phyloP scores from a whole-genome alignment of 2,329 filamentous ascomycete genomes.

The Graphilbum fragrans region DNA sequence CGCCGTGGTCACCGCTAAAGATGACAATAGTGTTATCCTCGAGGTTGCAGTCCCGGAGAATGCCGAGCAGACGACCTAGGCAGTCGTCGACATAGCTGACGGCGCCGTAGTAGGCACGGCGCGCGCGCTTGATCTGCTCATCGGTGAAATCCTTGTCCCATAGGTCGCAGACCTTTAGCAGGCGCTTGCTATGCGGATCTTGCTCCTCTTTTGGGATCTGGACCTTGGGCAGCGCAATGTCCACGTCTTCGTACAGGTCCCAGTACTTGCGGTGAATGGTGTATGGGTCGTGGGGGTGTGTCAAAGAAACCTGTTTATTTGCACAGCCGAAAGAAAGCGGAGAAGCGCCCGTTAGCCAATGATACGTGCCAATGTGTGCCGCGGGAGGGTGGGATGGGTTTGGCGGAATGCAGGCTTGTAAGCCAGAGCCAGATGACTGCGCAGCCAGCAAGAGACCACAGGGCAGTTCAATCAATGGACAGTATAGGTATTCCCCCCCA shows the following conservation, averaged over 20 bases:
- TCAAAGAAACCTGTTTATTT: slow-evolving; percentile 76
- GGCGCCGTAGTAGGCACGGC: slow-evolving; percentile 83
- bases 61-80: slow-evolving; percentile 68
- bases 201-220: slow-evolving; percentile 69
- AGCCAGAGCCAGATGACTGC: too few species aligned
- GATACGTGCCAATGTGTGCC: too few species aligned
- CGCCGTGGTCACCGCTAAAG: slow-evolving; percentile 87
- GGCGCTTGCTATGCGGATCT: slow-evolving; percentile 75
- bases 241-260: slow-evolving; percentile 81
- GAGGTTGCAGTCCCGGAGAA: slow-evolving; percentile 67
- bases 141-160: slow-evolving; percentile 75
- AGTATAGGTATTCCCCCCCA: too few species aligned
- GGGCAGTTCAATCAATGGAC: too few species aligned
- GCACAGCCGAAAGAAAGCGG: not conserved
- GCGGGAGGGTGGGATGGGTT: too few species aligned
- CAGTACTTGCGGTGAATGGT: slow-evolving; percentile 90
- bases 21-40: slow-evolving; percentile 81
- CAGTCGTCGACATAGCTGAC: slow-evolving; percentile 92
- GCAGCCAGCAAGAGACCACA: too few species aligned
- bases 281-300: slow-evolving; percentile 90
- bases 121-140: slow-evolving; percentile 74
- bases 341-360: not conserved
- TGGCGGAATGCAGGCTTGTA: too few species aligned
- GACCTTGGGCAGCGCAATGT: slow-evolving; percentile 73
- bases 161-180: slow-evolving; percentile 77